Evolutionary conservation across 306 rosid species (phyloP), one percentile per base, ranked within the genome.

Genomic region (Citrullus amarus): DNA sequence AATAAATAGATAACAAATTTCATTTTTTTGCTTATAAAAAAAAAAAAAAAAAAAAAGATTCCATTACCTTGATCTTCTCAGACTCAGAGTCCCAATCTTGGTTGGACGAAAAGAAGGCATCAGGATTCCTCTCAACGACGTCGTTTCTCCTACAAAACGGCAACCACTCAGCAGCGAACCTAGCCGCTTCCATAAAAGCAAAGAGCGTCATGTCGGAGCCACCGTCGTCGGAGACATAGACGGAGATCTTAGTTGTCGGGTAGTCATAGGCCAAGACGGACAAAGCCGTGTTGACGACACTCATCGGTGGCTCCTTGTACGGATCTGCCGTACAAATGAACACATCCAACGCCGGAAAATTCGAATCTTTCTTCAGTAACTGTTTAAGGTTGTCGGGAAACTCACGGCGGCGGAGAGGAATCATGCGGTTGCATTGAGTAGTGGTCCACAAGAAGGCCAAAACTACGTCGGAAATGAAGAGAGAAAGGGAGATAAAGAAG

Each of bases 291-390:
- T 83, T 87, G 3, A 83, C 83, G 25, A 81, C 81, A 44, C 44
- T 65, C 81, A 83, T 71, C 8, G 90, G 90, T 8, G 90, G 88
- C 84, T 87, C 90, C 63, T 87, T 87, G 80, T 38, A 68, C 2
- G 87, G 90, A 76, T 87, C 90, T 2, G 88, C 87, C 1, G 90
- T 87, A 77, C 90, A 87, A 51, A 87, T 73, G 75, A 87, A 85
- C 76, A 87, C 78, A 68, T 83, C 90, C 13, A 87, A 60, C 6
- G 79, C 66, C 8, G 87, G 90, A 25, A 81, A 77, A 48, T 81
- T 79, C 0, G 80, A 9, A 16, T 79, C 63, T 0, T 8, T 58
- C 28, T n/a, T 20, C 14, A n/a, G 32, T 3, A 57, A 9, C 11
- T 11, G 25, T 3, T 59, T 5, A 13, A 83, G 56, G 43, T 70